Percentiles rank a stretch among this genome's conserved stretches.
phyloP scores from a whole-genome alignment of 2,329 filamentous ascomycete genomes.

The Scedosporium minutisporum region DNA sequence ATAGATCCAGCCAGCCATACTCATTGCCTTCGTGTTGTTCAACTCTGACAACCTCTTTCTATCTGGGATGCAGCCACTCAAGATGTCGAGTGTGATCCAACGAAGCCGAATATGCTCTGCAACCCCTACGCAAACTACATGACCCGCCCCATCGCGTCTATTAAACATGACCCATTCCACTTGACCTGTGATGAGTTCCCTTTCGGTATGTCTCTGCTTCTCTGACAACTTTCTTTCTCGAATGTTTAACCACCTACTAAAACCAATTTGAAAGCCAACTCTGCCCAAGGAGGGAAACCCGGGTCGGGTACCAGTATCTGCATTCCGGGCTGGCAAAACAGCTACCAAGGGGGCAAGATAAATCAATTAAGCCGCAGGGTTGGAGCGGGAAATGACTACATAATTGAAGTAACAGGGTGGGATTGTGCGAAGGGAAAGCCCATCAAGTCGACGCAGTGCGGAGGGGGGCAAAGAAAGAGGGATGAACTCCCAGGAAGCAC shows the following conservation, averaged over 20 bases:
- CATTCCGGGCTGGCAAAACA: background rate
- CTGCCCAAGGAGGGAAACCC: background rate
- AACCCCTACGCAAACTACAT: background rate
- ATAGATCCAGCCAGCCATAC: background rate
- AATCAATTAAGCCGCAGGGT: background rate
- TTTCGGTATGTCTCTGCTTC: background rate
- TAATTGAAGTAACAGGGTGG: background rate
- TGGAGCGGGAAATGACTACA: background rate
- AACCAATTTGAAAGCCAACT: background rate
- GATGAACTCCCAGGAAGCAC: background rate
- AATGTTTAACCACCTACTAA: background rate
- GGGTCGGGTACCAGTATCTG: background rate
- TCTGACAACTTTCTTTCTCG: background rate
- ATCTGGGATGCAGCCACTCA: background rate
- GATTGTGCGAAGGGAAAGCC: background rate
- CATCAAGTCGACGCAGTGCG: background rate
- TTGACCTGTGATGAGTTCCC: background rate
- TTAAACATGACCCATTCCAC: background rate
- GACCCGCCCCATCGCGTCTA: background rate
- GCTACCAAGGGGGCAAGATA: background rate
- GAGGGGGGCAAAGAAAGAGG: background rate
- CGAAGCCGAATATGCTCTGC: background rate
- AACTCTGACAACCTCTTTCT: background rate
- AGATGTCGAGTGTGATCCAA: background rate
- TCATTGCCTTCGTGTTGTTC: too few species aligned